Evolutionary conservation across 768 basidiomycete species (phyloP), one percentile per base, ranked within the genome.

Genomic region (Trametes cinnabarina): DNA sequence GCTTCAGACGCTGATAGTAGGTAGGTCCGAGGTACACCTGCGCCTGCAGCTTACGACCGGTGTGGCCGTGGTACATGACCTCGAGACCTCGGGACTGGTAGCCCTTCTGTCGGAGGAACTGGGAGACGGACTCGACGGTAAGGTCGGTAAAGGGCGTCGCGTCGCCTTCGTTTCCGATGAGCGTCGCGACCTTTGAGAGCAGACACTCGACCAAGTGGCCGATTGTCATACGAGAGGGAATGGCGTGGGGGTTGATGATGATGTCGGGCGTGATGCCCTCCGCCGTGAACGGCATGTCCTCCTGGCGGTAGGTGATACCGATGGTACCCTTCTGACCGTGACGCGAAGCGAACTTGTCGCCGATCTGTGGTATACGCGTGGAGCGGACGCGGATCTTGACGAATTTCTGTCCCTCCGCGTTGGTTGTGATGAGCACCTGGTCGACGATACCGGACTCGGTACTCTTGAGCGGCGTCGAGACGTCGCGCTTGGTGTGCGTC

Each of bases 271-370:
- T 92, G 66, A 98, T 93, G 57, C 97, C 97, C 69, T 98, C 94
- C 2, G 88, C 86, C 3, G 94, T 96, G 78, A 98, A 99, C 28
- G 97, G 97, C 97, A 99, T 98, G 71, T 99, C 97, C 73, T 99
- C 97, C 72, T 98, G 97, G 50, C 97, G 92, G 71, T 99, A 99
- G 0, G 96, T 98, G 74, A 99, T 97, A 75, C 97, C 97, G 62
- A 98, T 96, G 10, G 97, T 99, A 74, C 97, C 97, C 79, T 99
- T 99, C 76, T 99, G 97, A 67, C 97, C 97, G 69, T 99, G 97
- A 69, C 97, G 91, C 46, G 97, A 99, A 2, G 97, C 97, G 64
- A 99, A 99, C 75, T 99, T 99, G 80, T 99, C 97, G 39, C 97
- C 97, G 53, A 90, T 97, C 72, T 99, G 96, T 28, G 97, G 97